Conservation (phyloP, 768 basidiomycete genomes). For the Megacollybia marginata region DNA sequence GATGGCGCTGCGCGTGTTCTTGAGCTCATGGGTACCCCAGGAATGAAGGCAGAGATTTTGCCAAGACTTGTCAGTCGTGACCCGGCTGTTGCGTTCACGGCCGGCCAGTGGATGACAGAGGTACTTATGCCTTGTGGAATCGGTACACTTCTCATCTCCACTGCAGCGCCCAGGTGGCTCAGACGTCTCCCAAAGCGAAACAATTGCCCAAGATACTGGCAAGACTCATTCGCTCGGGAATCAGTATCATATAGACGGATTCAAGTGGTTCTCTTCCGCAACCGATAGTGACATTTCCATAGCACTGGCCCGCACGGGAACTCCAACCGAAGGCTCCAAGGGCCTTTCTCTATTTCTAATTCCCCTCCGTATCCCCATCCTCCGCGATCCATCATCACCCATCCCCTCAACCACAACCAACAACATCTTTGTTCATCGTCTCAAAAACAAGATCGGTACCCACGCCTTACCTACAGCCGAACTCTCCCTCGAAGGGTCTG, state of each 20-base stretch:
- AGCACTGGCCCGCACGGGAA: slow-evolving; percentile 67
- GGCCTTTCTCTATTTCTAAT: slow-evolving; percentile 71
- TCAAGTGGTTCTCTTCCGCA: slow-evolving; percentile 84
- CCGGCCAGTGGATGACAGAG: slow-evolving; percentile 86
- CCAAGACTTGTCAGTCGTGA: slow-evolving; percentile 61
- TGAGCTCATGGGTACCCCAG: slow-evolving; percentile 53
- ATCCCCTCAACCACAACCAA: slow-evolving; percentile 45
- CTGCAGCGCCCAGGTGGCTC: slow-evolving; percentile 55
- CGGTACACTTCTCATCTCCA: slow-evolving; percentile 18
- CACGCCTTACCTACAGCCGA: slow-evolving; percentile 71
- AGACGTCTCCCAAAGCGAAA: slow-evolving; percentile 70
- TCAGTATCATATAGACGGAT: slow-evolving; percentile 53
- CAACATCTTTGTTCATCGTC: slow-evolving; percentile 59
- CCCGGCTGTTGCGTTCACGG: slow-evolving; percentile 52
- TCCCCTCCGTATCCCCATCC: slow-evolving; percentile 51
- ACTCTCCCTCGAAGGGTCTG: slow-evolving; percentile 49
- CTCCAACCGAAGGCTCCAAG: slow-evolving; percentile 45
- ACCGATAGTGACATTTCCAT: slow-evolving; percentile 69
- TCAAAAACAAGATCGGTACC: slow-evolving; percentile 78
- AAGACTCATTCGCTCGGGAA: slow-evolving; percentile 27
- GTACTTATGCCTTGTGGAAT: too few species aligned
- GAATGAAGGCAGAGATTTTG: slow-evolving; percentile 51
- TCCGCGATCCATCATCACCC: slow-evolving; percentile 33
- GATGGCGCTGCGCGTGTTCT: slow-evolving; percentile 72
- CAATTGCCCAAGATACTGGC: slow-evolving; percentile 29